phyloP scores from a whole-genome alignment of 371 early-diverging fungal genomes.

The Apophysomyces variabilis region DNA sequence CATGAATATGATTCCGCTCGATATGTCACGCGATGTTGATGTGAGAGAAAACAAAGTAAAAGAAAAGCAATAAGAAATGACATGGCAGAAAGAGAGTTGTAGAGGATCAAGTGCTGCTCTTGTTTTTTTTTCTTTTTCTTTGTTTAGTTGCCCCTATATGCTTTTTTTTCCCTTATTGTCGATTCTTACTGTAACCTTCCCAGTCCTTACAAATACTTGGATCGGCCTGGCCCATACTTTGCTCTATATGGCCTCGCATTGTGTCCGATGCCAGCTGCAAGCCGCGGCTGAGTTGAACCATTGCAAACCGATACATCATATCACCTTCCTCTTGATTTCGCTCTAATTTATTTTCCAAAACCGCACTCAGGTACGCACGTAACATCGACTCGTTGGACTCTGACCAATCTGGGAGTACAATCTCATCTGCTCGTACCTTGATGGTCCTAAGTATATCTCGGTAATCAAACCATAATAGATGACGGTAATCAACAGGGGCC shows the following conservation, averaged over 20 bases:
- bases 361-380: slow-evolving; percentile 18
- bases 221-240: not conserved
- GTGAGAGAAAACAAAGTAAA: not conserved
- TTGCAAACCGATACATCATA: slow-evolving; percentile 17
- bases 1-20: not conserved
- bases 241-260: not conserved
- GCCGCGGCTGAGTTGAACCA: slow-evolving; percentile 6
- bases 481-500: slow-evolving; percentile 52
- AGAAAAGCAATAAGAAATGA: no score
- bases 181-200: not conserved
- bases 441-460: slow-evolving; percentile 36
- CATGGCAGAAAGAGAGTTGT: no score
- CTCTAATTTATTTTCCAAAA: slow-evolving; percentile 16
- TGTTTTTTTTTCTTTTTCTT: not conserved
- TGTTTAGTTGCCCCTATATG: not conserved
- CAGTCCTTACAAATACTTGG: not conserved
- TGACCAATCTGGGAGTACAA: slow-evolving; percentile 12
- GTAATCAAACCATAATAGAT: slow-evolving; percentile 46
- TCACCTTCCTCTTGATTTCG: slow-evolving; percentile 3
- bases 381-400: slow-evolving; percentile 7
- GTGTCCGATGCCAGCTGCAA: slow-evolving; percentile 3
- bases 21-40: not conserved
- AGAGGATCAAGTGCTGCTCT: no score
- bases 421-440: slow-evolving; percentile 21
- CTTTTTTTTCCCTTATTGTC: not conserved